Conservation (phyloP, 257 asterid species). For the Plantago elongata region DNA sequence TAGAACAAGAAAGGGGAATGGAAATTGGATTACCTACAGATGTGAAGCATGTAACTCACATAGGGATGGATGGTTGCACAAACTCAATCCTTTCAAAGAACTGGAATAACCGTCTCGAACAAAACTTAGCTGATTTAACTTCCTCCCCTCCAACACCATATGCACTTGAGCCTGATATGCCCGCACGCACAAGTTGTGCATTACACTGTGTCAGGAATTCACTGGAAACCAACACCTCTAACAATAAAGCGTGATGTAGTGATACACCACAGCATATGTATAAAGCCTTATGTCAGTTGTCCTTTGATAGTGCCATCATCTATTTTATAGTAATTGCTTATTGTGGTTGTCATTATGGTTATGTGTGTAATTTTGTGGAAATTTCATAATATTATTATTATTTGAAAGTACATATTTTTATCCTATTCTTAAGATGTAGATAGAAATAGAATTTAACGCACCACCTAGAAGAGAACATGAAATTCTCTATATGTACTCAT, state of each 20-base stretch:
- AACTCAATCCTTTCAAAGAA: conserved; percentile 62
- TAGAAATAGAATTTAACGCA: background rate
- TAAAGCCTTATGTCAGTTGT: conserved; percentile 19
- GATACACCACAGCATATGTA: conserved; percentile 10
- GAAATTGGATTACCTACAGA: conserved; percentile 75
- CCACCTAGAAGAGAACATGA: background rate
- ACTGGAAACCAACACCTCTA: conserved; percentile 28
- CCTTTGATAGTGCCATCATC: conserved; percentile 21
- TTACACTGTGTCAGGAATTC: conserved; percentile 26
- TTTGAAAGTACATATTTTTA: conserved; percentile 13
- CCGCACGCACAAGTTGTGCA: conserved; percentile 11
- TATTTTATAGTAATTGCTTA: conserved; percentile 24
- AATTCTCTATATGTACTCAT: no score
- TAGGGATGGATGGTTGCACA: conserved; percentile 74
- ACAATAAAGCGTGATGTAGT: conserved; percentile 4
- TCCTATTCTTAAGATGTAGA: conserved; percentile 4
- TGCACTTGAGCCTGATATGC: conserved; percentile 26
- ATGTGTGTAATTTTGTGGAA: conserved; percentile 22
- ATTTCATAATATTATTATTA: conserved; percentile 16
- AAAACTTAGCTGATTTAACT: conserved; percentile 26
- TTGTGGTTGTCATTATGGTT: conserved; percentile 13
- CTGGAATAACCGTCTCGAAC: conserved; percentile 38
- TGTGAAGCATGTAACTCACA: conserved; percentile 89
- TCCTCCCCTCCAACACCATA: conserved; percentile 23
- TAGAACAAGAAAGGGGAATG: conserved; percentile 46